A percentile compares a stretch with the other conserved stretches of the same genome.
Conservation (phyloP, 225 moss, liverwort and hornwort species). For the Rhytidiadelphus loreus region DNA sequence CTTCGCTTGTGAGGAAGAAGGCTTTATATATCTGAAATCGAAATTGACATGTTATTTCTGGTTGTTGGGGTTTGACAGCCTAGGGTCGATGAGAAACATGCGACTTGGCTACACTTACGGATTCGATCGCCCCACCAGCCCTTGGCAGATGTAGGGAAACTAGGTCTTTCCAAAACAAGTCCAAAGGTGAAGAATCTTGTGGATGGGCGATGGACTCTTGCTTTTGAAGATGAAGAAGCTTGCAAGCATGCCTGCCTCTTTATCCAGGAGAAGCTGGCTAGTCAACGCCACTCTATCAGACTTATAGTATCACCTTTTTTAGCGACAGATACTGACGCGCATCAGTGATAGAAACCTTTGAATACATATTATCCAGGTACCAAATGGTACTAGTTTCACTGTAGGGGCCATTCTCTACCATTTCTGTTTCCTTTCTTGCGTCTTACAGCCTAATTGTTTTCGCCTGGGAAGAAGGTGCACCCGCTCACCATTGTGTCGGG, state of each 20-base stretch:
- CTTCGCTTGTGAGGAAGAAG: not conserved
- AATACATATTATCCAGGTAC: slow-evolving; percentile 14
- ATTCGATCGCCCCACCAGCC: slow-evolving; percentile 96
- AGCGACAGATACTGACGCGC: not conserved
- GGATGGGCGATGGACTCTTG: slow-evolving; percentile 99
- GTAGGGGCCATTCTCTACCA: slow-evolving; percentile 1
- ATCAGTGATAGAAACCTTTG: slow-evolving; percentile 5
- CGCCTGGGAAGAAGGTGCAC: slow-evolving; percentile 18
- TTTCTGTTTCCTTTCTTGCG: slow-evolving; percentile 5
- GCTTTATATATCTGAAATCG: not conserved
- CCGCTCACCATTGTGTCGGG: slow-evolving; percentile 45
- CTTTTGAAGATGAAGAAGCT: slow-evolving; percentile 67
- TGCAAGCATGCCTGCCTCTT: slow-evolving; percentile 49
- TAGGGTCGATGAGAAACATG: slow-evolving; percentile 89
- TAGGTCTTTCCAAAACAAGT: slow-evolving; percentile 57
- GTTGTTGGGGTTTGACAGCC: slow-evolving; percentile 53
- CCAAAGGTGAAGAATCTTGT: slow-evolving; percentile 64
- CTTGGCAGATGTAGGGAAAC: slow-evolving; percentile 83
- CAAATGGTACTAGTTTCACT: slow-evolving; percentile 27
- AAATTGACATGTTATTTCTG: not conserved
- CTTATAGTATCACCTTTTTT: slow-evolving; percentile 32
- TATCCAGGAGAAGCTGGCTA: slow-evolving; percentile 27
- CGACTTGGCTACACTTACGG: slow-evolving; percentile 91
- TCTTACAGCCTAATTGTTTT: slow-evolving; percentile 19
- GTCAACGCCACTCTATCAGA: slow-evolving; percentile 18